phyloP scores from a whole-genome alignment of 805 yeast species.

The Saturnispora besseyi region DNA sequence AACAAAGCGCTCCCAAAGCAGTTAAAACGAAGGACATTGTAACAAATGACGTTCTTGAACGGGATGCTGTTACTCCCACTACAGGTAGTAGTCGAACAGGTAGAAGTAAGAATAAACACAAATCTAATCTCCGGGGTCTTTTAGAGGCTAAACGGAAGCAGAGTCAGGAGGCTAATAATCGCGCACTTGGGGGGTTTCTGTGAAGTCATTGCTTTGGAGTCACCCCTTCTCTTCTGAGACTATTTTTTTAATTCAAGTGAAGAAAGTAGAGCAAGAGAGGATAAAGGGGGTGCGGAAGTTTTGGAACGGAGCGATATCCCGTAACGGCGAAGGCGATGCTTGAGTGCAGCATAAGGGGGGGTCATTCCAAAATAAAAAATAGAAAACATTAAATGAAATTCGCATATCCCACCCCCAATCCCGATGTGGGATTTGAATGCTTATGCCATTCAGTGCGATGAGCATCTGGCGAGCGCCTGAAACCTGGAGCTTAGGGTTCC shows the following conservation, averaged over 20 bases:
- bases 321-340: neutral
- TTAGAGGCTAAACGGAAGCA: slow-evolving; percentile 5
- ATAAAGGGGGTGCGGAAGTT: slow-evolving; percentile 14
- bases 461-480: neutral
- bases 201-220: neutral
- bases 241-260: no score
- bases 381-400: neutral
- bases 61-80: no score
- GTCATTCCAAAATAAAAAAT: neutral
- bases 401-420: neutral
- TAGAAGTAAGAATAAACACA: neutral
- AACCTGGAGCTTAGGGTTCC: no score
- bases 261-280: neutral
- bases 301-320: neutral
- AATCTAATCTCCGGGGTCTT: neutral
- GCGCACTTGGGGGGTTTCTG: slow-evolving; percentile 3
- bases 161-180: slow-evolving; percentile 1
- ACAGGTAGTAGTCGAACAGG: neutral
- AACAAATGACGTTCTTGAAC: no score
- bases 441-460: neutral
- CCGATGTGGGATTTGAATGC: neutral
- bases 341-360: neutral
- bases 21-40: neutral
- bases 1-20: neutral
- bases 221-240: no score